Conservation (phyloP, 2,329 filamentous ascomycete species). For the Tolypocladium inflatum region DNA sequence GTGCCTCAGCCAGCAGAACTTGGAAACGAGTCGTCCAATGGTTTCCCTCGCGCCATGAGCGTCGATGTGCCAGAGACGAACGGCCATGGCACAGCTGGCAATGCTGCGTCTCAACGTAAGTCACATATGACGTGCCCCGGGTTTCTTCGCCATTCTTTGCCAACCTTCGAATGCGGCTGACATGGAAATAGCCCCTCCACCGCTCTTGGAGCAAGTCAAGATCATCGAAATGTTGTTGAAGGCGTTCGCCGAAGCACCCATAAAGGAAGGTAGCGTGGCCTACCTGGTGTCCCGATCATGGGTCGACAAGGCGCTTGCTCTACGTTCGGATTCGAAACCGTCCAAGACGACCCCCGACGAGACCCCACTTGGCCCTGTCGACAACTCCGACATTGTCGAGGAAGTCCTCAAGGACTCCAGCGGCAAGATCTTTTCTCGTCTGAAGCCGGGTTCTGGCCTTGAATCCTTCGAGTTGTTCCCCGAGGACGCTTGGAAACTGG, state of each 20-base stretch:
- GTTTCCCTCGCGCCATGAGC: conserved; percentile 30
- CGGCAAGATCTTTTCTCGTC: conserved; percentile 55
- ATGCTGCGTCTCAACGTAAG: conserved; percentile 18
- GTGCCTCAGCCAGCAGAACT: conserved; percentile 16
- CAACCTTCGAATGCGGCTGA: conserved; percentile 1
- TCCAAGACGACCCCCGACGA: conserved; percentile 50
- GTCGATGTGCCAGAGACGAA: conserved; percentile 25
- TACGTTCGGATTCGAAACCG: conserved; percentile 48
- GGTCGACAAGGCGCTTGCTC: conserved; percentile 63
- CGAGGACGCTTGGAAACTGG: conserved; percentile 68
- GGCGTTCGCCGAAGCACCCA: conserved; percentile 38
- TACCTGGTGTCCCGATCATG: conserved; percentile 73
- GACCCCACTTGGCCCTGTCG: conserved; percentile 63
- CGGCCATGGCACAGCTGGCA: conserved; percentile 4
- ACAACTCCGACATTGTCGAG: conserved; percentile 75
- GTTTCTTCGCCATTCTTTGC: not conserved
- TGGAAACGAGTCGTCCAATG: conserved; percentile 7
- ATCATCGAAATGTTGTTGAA: conserved; percentile 56
- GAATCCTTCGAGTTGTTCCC: conserved; percentile 73
- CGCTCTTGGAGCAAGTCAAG: conserved; percentile 54
- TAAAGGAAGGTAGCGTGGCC: conserved; percentile 63
- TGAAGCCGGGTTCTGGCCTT: conserved; percentile 59
- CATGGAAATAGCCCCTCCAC: conserved; percentile 19
- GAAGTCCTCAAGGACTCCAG: conserved; percentile 43
- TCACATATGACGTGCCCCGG: not conserved